A percentile compares a stretch with the other conserved stretches of the same genome.
phyloP scores from a whole-genome alignment of 371 early-diverging fungal genomes.

The Dichotomocladium elegans region DNA sequence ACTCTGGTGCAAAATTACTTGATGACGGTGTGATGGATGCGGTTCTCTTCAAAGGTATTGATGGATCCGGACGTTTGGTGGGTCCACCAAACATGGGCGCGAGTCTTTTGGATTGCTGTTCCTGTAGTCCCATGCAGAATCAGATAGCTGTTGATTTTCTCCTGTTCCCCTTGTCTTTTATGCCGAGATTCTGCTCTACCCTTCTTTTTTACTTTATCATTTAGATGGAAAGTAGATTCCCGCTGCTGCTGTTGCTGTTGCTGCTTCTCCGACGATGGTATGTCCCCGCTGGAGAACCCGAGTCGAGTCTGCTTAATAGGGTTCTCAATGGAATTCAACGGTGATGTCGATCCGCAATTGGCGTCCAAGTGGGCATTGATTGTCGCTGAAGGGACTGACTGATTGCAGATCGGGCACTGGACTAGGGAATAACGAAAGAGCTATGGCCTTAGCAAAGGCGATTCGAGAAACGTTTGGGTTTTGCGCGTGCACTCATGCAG shows the following conservation, averaged over 20 bases:
- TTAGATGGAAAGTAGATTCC: neutral
- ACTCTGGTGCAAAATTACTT: slow-evolving; percentile 1
- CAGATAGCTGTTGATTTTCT: slow-evolving; percentile 4
- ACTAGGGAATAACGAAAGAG: too few species aligned
- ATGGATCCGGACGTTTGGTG: neutral
- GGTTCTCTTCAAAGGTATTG: neutral
- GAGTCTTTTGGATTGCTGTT: neutral
- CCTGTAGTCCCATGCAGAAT: neutral
- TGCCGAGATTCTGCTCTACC: neutral
- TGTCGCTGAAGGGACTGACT: slow-evolving; percentile 6
- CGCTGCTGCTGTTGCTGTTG: neutral
- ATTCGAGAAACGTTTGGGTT: too few species aligned
- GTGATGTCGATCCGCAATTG: slow-evolving; percentile 15
- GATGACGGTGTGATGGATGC: neutral
- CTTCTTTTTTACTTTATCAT: neutral
- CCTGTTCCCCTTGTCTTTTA: neutral
- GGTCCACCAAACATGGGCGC: neutral
- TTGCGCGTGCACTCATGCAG: too few species aligned
- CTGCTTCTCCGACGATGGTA: neutral
- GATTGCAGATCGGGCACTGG: slow-evolving; percentile 32
- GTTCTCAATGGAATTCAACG: neutral
- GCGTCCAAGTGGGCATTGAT: slow-evolving; percentile 40
- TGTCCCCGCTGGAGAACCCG: neutral
- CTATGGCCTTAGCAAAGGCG: too few species aligned
- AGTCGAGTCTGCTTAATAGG: slow-evolving; percentile 5